Base-by-base conservation (phyloP, 2,329 filamentous ascomycete genomes). In the Claviceps quebecensis region DNA sequence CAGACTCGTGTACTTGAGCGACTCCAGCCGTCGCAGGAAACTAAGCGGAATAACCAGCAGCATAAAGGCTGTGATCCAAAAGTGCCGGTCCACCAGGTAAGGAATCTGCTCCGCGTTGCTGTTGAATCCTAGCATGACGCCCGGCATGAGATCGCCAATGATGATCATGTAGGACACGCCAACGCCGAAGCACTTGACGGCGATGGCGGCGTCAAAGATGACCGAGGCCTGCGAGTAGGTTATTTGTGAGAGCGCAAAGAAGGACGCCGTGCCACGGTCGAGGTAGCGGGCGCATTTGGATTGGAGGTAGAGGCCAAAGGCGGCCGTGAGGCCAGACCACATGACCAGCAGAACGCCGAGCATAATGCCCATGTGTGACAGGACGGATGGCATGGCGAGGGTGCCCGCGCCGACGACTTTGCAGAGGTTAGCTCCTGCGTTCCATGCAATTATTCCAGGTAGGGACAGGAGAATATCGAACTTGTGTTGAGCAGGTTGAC, bases 31-130 rank as follows among this genome's bases (percentile, higher is more conserved):
- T 56, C 89, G 83, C 39, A 98, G 73, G 62, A 97, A 98, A 51
- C 89, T 94, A 52, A 98, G 73, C 4, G 93, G 93, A 57, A 98
- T 97, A 58, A 98, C 87, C 55, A 95, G 78, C 56, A 96, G 77
- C 89, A 98, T 95, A 64, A 98, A 98, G 1, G 83, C 90, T 1
- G 93, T 97, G 55, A 98, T 86, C 93, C 93, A 98, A 65, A 98
- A 98, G 64, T 93, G 85, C 48, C 93, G 80, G 63, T 97, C 89
- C 44, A 91, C 76, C 56, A 97, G 70, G 62, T 91, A 97, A 1
- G 81, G 77, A 45, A 84, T 61, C 29, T 61, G 71, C 2, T 78
- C 74, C 17, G 75, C 78, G 19, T 78, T 77, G 47, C 78, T 75
- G 55, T 81, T 79, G 66, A 98, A 91, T 4, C 90, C 93, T 54